Percentiles rank a stretch among this genome's conserved stretches.
phyloP scores from a whole-genome alignment of 768 basidiomycete species.

The Mycena galopus region DNA sequence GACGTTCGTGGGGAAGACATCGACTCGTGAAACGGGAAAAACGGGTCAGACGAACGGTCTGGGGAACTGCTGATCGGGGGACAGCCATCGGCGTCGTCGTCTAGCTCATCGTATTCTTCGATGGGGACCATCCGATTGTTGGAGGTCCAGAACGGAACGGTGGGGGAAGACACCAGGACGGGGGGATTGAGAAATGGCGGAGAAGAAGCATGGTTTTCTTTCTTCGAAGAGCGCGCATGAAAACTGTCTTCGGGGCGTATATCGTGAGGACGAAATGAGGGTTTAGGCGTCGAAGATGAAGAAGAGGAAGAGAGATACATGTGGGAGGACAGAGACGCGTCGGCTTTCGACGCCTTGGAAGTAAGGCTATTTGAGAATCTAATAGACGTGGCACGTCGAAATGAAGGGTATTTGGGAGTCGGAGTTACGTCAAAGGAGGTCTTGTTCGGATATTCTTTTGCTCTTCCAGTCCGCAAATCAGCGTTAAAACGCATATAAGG shows the following conservation, averaged over 20 bases:
- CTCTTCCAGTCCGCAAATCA: constrained; percentile 12
- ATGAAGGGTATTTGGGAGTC: not conserved
- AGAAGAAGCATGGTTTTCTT: not conserved
- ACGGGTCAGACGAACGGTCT: constrained; percentile 25
- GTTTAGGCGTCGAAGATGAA: not conserved
- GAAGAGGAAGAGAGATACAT: not conserved
- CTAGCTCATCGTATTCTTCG: constrained; percentile 24
- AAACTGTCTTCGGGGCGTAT: constrained; percentile 8
- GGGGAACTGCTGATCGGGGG: constrained; percentile 35
- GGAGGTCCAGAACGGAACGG: not conserved
- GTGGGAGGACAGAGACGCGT: not conserved
- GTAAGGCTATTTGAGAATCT: not conserved
- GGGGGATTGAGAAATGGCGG: not conserved
- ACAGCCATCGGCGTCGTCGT: constrained; percentile 25
- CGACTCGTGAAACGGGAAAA: constrained; percentile 20
- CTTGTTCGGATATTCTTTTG: not conserved
- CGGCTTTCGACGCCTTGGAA: not conserved
- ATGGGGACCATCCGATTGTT: constrained; percentile 6
- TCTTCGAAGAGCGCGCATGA: not conserved
- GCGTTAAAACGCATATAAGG: constrained; percentile 28
- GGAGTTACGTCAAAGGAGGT: not conserved
- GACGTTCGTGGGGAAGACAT: constrained; percentile 30
- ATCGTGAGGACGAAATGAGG: not conserved
- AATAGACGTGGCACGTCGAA: constrained; percentile 12
- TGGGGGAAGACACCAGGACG: not conserved